These are phyloP conservation scores for Acer campestre DNA, from an alignment of 345 rosid genomes.

Conservation along the genomic window DNA sequence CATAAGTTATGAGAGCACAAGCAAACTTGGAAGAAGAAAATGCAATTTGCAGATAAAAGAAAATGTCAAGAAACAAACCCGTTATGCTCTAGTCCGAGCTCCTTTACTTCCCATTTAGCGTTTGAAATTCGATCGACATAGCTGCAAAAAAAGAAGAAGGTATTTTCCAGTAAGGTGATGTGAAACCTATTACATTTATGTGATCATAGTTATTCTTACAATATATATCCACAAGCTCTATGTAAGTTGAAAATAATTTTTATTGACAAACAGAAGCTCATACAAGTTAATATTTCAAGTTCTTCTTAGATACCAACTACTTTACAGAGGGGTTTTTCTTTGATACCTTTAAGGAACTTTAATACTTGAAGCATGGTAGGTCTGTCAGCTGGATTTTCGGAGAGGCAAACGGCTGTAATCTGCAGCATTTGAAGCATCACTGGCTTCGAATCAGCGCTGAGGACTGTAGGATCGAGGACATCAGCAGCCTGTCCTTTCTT, in stretches of 20 bases:
- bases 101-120: conserved; percentile 97
- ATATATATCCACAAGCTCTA: not conserved
- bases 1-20: not conserved
- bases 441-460: conserved; percentile 46
- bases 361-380: conserved; percentile 73
- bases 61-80: conserved; percentile 63
- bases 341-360: conserved; percentile 56
- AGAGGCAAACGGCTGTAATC: conserved; percentile 62
- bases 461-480: conserved; percentile 63
- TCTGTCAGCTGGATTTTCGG: conserved; percentile 72
- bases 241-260: not conserved
- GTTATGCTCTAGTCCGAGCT: conserved; percentile 95
- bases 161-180: conserved; percentile 15
- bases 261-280: conserved; percentile 8
- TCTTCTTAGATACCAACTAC: not conserved
- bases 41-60: conserved; percentile 1
- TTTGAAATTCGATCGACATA: conserved; percentile 88
- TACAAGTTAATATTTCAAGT: conserved; percentile 9
- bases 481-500: conserved; percentile 62
- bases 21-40: not conserved
- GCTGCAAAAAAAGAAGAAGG: conserved; percentile 45
- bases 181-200: not conserved
- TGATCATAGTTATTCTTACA: not conserved
- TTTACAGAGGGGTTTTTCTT: conserved; percentile 22
- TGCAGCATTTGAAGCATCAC: conserved; percentile 69